Conservation (phyloP, 2,329 filamentous ascomycete genomes). For the Fusarium anguioides region DNA sequence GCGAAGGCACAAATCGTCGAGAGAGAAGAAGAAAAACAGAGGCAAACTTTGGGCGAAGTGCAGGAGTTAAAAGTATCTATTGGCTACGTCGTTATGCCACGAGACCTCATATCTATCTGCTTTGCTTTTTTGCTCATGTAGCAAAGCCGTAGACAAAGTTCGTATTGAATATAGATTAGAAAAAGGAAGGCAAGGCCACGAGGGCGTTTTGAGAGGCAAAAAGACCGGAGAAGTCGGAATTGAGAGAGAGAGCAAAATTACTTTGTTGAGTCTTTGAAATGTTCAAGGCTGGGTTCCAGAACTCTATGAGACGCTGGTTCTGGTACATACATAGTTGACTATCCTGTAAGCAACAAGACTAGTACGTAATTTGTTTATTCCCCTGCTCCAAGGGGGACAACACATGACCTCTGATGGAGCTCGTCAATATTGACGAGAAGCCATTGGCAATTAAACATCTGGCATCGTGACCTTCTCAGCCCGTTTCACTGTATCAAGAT, state of each 20-base stretch:
- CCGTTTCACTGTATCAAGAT: conserved; percentile 14
- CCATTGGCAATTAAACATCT: conserved; percentile 45
- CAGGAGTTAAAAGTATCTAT: background rate
- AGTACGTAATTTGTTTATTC: conserved; percentile 43
- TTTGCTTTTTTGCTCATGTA: background rate
- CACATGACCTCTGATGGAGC: conserved; percentile 44
- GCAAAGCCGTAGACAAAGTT: background rate
- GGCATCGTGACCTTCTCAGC: conserved; percentile 43
- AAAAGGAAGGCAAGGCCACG: background rate
- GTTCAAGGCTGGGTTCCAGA: conserved; percentile 20
- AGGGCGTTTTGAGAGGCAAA: background rate
- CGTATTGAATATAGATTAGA: background rate
- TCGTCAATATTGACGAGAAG: conserved; percentile 28
- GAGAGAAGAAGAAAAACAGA: background rate
- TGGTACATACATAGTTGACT: no score
- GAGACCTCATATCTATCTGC: background rate
- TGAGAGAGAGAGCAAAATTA: background rate
- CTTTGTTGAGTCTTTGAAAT: conserved; percentile 17
- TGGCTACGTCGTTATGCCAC: background rate
- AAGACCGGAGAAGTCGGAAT: background rate
- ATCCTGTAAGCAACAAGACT: conserved; percentile 31
- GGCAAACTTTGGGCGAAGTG: background rate
- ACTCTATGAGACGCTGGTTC: conserved; percentile 16
- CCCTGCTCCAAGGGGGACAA: conserved; percentile 33
- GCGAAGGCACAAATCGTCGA: background rate